These are phyloP conservation scores for Closterium sp. DNA, from an alignment of 139 green algal genomes.

Conservation along the genomic window DNA sequence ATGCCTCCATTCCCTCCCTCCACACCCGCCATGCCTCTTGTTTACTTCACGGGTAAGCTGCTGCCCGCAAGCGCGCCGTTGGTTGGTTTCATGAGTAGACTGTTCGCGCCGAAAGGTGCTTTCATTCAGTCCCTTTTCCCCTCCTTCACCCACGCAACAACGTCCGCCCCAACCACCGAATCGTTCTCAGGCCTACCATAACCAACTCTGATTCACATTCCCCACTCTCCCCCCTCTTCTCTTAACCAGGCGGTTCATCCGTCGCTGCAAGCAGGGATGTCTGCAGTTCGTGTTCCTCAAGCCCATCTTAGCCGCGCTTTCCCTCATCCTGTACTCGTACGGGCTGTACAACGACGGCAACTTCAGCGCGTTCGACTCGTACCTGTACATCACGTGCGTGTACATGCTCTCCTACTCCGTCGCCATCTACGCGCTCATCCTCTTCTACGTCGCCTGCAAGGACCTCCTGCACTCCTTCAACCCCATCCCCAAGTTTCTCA, in stretches of 20 bases:
- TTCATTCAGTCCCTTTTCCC: background rate
- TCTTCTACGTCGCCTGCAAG: slow-evolving; percentile 92
- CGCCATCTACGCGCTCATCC: slow-evolving; percentile 84
- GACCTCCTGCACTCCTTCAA: slow-evolving; percentile 89
- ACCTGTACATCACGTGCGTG: slow-evolving; percentile 67
- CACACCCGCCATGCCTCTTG: slow-evolving; percentile 75
- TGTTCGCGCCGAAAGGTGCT: background rate
- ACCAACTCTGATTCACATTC: too few species aligned
- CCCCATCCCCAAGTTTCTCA: slow-evolving; percentile 89
- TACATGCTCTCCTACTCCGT: slow-evolving; percentile 92
- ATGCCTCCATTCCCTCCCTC: too few species aligned
- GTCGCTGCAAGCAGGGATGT: slow-evolving; percentile 68
- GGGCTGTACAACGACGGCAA: slow-evolving; percentile 79
- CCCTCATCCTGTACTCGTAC: slow-evolving; percentile 73
- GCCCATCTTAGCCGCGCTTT: slow-evolving; percentile 79
- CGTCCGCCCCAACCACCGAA: background rate
- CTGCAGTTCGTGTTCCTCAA: slow-evolving; percentile 97
- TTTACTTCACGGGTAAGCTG: slow-evolving; percentile 63
- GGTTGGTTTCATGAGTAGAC: background rate
- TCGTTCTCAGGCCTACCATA: too few species aligned
- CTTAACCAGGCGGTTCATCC: slow-evolving; percentile 51
- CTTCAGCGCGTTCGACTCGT: slow-evolving; percentile 53
- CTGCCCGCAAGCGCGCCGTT: background rate
- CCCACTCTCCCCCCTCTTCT: background rate
- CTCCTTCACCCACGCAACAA: background rate